Base-by-base conservation (phyloP, 495 filamentous ascomycete genomes). In the Evernia prunastri region DNA sequence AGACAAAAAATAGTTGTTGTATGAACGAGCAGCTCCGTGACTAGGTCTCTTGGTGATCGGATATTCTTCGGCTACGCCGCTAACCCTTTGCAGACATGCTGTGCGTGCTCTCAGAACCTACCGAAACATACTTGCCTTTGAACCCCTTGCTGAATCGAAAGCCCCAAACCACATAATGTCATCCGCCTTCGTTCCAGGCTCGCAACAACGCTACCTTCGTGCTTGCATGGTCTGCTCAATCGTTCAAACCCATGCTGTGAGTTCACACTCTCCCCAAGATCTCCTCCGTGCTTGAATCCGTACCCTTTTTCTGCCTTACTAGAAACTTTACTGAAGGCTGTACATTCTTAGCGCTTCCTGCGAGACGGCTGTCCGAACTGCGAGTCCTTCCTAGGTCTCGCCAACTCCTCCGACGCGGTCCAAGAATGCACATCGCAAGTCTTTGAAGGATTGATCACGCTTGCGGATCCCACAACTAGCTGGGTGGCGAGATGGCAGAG, bases 171-270 rank as follows among this genome's bases (percentile, higher is more conserved):
- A 23, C n/a, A 49, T 18, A 12, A 69, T 68, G 60, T 66, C 68
- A 36, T 42, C 61, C 36, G 57, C 56, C 18, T 73, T 67, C 58
- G 72, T 74, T 11, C 60, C 72, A 10, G 66, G 68, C 15, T 56
- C 42, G 45, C 74, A 72, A 58, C 81, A 84, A 77, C 89, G 91
- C 75, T 85, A 89, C 68, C 83, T 96, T 53, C 92, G 94, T 70
- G 94, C 94, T 63, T 98, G 94, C 81, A 97, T 98, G 94, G 90
- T 97, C 65, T 98, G 94, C 83, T 89, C 89, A 10, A 87, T 96
- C 70, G 89, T 98, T 61, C 90, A 92, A 78, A 83, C 85, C 20
- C 84, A 87, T 65, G 82, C 79, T 60, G 89, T 92, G 79, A 69
- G 84, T 75, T 25, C 61, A 45, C 59, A 37, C 27, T 64, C 42